A percentile compares a stretch with the other conserved stretches of the same genome.
These are phyloP conservation scores for Barnettozyma vustinii DNA, from an alignment of 805 yeast species.

Conservation along the genomic window DNA sequence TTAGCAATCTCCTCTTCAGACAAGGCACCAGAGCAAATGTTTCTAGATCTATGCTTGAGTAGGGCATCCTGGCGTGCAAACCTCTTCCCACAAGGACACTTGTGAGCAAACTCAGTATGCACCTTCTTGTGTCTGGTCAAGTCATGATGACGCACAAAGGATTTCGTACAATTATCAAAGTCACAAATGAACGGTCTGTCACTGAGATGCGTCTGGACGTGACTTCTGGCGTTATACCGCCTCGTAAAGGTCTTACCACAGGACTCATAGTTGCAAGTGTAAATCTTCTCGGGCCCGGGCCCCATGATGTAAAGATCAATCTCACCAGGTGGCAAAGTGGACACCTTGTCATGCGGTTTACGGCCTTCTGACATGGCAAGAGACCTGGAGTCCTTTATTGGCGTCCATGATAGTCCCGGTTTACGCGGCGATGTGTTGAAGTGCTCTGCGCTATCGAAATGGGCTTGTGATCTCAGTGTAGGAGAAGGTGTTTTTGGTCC, in stretches of 20 bases:
- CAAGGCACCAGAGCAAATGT: slow-evolving; percentile 74
- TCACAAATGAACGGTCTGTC: slow-evolving; percentile 88
- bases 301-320: slow-evolving; percentile 80
- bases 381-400: slow-evolving; percentile 14
- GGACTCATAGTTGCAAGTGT: slow-evolving; percentile 64
- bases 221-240: slow-evolving; percentile 88
- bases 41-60: slow-evolving; percentile 38
- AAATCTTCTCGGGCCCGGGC: slow-evolving; percentile 66
- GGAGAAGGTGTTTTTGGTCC: slow-evolving; percentile 41
- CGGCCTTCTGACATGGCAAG: slow-evolving; percentile 13
- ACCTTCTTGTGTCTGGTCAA: slow-evolving; percentile 84
- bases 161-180: slow-evolving; percentile 58
- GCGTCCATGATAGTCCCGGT: slow-evolving; percentile 21
- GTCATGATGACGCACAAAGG: slow-evolving; percentile 95
- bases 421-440: slow-evolving; percentile 12
- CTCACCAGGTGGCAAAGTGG: slow-evolving; percentile 84
- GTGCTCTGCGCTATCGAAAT: slow-evolving; percentile 13
- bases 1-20: slow-evolving; percentile 1
- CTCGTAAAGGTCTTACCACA: slow-evolving; percentile 85
- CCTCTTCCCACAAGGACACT: slow-evolving; percentile 91
- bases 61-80: slow-evolving; percentile 61
- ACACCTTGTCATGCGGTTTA: slow-evolving; percentile 29
- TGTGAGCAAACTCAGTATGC: slow-evolving; percentile 66
- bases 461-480: slow-evolving; percentile 32
- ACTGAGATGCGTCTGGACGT: slow-evolving; percentile 92